Evolutionary conservation across 768 basidiomycete genomes (phyloP).

Genomic region (Crassisporium funariophilum): DNA sequence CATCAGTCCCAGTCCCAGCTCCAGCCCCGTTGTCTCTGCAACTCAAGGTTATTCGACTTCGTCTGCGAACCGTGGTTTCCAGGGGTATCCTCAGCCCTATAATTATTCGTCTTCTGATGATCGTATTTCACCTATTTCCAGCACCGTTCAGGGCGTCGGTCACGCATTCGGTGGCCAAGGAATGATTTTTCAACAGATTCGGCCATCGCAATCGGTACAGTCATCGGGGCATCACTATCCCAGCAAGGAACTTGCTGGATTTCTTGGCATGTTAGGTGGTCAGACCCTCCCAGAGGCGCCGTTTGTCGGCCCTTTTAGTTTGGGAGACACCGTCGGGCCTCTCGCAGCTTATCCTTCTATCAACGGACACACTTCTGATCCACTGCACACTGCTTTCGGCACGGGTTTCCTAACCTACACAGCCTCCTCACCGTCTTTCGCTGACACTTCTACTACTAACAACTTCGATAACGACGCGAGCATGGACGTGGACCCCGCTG

Average conservation of each 20-base stretch:
- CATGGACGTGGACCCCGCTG: constrained; percentile 12
- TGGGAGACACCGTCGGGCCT: constrained; percentile 9
- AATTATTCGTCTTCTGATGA: constrained; percentile 1
- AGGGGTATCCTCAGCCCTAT: constrained; percentile 8
- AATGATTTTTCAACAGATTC: constrained; percentile 3
- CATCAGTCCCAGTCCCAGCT: constrained; percentile 15
- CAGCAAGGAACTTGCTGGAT: constrained; percentile 33
- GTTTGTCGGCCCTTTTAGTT: constrained; percentile 21
- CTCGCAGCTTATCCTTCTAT: constrained; percentile 2
- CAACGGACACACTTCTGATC: not conserved
- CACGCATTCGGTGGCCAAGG: constrained; percentile 9
- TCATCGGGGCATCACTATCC: constrained; percentile 9
- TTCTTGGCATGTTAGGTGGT: constrained; percentile 42
- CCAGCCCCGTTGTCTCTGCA: constrained; percentile 14
- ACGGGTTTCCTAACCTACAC: not conserved
- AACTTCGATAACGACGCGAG: constrained; percentile 8
- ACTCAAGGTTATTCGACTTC: constrained; percentile 7
- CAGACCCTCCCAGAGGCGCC: constrained; percentile 42
- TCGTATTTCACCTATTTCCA: not conserved
- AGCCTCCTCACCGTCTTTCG: not conserved
- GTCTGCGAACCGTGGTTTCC: constrained; percentile 5
- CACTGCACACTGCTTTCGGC: not conserved
- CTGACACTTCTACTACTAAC: not conserved
- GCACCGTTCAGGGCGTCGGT: not conserved
- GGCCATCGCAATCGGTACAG: not conserved